A percentile compares a stretch with the other conserved stretches of the same genome.
These are phyloP conservation scores for Nannochloris sp. DNA, from an alignment of 139 green algal species.

Conservation along the genomic window DNA sequence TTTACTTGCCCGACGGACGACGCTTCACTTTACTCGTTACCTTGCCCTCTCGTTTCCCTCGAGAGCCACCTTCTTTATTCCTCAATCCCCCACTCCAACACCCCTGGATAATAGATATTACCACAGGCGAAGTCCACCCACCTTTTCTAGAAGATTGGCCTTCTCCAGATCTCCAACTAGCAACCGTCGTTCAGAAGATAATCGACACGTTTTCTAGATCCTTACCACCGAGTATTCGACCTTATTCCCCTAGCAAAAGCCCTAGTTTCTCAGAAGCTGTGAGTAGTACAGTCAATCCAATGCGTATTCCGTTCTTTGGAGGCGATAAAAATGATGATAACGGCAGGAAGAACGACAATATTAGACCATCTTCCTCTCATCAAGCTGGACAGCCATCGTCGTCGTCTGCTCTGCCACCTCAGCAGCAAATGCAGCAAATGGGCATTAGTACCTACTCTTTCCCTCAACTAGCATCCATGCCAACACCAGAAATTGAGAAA, in stretches of 20 bases:
- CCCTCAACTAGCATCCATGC: slow-evolving; percentile 23
- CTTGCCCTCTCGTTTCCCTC: slow-evolving; percentile 1
- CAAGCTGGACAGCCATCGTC: too few species aligned
- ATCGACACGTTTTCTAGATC: too few species aligned
- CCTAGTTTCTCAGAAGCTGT: too few species aligned
- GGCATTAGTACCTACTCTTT: slow-evolving; percentile 11
- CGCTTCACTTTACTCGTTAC: too few species aligned
- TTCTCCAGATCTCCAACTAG: slow-evolving; percentile 8
- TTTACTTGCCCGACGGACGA: too few species aligned
- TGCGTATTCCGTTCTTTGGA: neutral
- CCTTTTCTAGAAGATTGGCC: slow-evolving; percentile 22
- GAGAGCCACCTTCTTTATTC: slow-evolving; percentile 23
- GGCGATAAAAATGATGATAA: neutral
- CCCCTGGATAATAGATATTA: slow-evolving; percentile 38
- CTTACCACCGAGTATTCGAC: too few species aligned
- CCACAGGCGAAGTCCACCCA: slow-evolving; percentile 7
- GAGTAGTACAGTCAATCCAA: too few species aligned
- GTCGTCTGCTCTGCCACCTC: too few species aligned
- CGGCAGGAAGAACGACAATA: too few species aligned
- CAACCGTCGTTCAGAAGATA: slow-evolving; percentile 35
- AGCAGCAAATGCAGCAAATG: too few species aligned
- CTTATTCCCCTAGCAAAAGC: too few species aligned
- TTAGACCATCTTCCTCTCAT: too few species aligned
- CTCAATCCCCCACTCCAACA: slow-evolving; percentile 43
- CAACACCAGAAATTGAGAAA: slow-evolving; percentile 24